These are phyloP conservation scores for Colletotrichum liriopes DNA, from an alignment of 2,329 filamentous ascomycete genomes.

Conservation along the genomic window DNA sequence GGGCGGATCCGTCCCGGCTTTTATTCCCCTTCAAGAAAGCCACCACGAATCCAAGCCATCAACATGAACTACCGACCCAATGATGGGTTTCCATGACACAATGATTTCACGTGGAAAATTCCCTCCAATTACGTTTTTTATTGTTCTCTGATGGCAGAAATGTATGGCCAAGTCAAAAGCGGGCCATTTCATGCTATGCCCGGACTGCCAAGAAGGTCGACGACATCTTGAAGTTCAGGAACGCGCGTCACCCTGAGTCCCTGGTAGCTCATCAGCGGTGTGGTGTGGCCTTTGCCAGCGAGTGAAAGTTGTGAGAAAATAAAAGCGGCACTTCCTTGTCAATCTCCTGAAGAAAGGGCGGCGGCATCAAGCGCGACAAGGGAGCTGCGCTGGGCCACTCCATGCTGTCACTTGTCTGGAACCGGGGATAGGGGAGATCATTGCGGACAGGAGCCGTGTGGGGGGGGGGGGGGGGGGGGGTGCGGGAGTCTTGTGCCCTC, in stretches of 20 bases:
- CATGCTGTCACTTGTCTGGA: constrained; percentile 31
- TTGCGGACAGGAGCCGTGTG: constrained; percentile 34
- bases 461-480: too few species aligned
- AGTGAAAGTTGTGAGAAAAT: neutral
- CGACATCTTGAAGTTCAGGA: constrained; percentile 21
- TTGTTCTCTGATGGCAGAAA: neutral
- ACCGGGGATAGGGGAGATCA: constrained; percentile 4
- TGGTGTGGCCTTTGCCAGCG: neutral
- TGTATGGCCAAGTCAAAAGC: constrained; percentile 11
- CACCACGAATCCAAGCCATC: neutral
- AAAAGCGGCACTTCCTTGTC: constrained; percentile 2
- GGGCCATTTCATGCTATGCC: constrained; percentile 9
- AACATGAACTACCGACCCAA: neutral
- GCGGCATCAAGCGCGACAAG: constrained; percentile 29
- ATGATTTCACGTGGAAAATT: neutral
- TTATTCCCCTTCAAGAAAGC: constrained; percentile 8
- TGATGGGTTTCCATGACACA: constrained; percentile 5
- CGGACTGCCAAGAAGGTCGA: constrained; percentile 28
- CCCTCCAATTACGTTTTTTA: neutral
- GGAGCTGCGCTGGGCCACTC: neutral
- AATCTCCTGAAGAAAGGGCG: constrained; percentile 27
- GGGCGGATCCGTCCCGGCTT: constrained; percentile 20
- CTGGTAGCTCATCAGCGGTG: neutral
- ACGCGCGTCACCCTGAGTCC: constrained; percentile 28
- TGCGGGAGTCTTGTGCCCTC: neutral